Conservation (phyloP, 768 basidiomycete genomes). For the Gymnopilus junonius region DNA sequence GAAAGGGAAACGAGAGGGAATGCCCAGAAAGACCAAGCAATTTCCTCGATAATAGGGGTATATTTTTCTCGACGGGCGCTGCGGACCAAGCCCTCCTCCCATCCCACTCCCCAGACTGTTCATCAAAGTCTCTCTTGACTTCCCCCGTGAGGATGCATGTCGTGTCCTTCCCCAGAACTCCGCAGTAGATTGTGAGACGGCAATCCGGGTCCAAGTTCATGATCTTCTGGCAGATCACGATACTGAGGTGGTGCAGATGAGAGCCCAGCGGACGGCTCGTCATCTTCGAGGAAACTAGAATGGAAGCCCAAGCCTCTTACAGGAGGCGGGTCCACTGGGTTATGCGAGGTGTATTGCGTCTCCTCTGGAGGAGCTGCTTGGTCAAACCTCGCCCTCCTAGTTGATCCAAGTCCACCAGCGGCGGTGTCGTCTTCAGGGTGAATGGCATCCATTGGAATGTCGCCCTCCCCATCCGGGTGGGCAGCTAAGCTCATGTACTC, state of each 20-base stretch:
- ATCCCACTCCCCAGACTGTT: background rate
- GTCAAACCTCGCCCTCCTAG: conserved; percentile 77
- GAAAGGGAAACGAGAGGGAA: background rate
- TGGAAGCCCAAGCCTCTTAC: conserved; percentile 61
- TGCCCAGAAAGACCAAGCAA: background rate
- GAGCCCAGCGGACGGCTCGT: conserved; percentile 50
- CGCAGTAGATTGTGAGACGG: conserved; percentile 16
- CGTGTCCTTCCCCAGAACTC: conserved; percentile 8
- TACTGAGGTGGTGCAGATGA: conserved; percentile 34
- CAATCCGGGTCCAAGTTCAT: background rate
- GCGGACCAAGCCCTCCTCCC: background rate
- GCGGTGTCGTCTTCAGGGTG: conserved; percentile 26
- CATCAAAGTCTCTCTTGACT: conserved; percentile 2
- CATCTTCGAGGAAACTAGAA: conserved; percentile 84
- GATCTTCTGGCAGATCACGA: conserved; percentile 55
- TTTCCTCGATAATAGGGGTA: background rate
- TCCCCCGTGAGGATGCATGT: conserved; percentile 4
- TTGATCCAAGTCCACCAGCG: conserved; percentile 41
- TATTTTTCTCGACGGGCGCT: background rate
- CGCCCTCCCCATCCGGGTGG: background rate
- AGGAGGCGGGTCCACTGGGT: conserved; percentile 25
- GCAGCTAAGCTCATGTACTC: conserved; percentile 65
- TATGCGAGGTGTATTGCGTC: conserved; percentile 6
- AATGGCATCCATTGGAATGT: conserved; percentile 73
- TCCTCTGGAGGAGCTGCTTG: conserved; percentile 40